Conservation (phyloP, 2,329 filamentous ascomycete genomes). For the Samsoniella hepiali region DNA sequence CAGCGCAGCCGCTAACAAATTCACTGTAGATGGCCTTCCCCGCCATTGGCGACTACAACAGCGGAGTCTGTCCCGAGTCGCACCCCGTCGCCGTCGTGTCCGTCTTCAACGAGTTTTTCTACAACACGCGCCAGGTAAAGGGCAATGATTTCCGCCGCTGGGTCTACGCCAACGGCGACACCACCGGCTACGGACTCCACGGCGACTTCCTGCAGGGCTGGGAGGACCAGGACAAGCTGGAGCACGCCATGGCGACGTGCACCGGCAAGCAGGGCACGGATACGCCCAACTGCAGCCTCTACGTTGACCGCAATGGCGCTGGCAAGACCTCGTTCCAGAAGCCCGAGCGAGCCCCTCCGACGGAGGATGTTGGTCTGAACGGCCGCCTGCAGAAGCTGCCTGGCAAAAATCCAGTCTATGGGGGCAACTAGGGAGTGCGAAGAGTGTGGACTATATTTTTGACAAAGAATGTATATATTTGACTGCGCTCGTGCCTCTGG, state of each 20-base stretch:
- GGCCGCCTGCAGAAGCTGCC: conserved; percentile 25
- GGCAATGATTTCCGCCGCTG: conserved; percentile 26
- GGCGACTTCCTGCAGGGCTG: conserved; percentile 31
- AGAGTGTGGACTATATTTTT: neutral
- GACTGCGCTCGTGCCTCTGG: neutral
- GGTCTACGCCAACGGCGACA: conserved; percentile 29
- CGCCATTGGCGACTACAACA: conserved; percentile 29
- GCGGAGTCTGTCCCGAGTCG: conserved; percentile 36
- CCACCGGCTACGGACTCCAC: conserved; percentile 30
- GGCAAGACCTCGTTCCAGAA: conserved; percentile 21
- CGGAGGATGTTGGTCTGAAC: conserved; percentile 27
- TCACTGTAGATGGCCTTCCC: conserved; percentile 29
- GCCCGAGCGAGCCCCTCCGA: conserved; percentile 23
- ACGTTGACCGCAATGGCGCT: conserved; percentile 25
- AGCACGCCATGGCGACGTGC: conserved; percentile 27
- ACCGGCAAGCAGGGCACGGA: conserved; percentile 25
- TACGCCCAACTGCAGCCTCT: conserved; percentile 25
- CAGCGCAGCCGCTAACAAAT: neutral
- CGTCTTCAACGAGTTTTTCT: conserved; percentile 45
- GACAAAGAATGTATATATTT: neutral
- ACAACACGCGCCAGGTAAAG: conserved; percentile 34
- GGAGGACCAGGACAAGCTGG: conserved; percentile 28
- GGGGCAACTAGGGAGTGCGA: neutral
- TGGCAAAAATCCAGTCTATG: conserved; percentile 27
- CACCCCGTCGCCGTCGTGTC: conserved; percentile 44